phyloP scores from a whole-genome alignment of 352 stramenopile genomes.

The Blastocystis sp. region DNA sequence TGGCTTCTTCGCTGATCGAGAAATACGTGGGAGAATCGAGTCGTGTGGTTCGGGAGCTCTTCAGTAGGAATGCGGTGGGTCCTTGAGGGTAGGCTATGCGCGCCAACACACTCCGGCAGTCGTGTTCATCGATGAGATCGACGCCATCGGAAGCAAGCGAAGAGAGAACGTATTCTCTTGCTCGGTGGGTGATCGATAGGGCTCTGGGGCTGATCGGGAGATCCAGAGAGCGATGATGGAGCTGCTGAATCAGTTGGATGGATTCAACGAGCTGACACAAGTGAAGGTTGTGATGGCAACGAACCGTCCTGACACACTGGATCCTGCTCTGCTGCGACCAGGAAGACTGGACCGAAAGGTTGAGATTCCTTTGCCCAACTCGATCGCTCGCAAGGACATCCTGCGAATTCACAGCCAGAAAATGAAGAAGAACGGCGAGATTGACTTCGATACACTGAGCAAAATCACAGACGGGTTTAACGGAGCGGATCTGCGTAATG shows the following conservation, averaged over 20 bases:
- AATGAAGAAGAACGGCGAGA: conserved; percentile 97
- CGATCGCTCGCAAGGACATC: conserved; percentile 94
- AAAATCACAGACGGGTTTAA: conserved; percentile 99
- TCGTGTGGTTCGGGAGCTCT: conserved; percentile 99
- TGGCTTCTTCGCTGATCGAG: conserved; percentile 97
- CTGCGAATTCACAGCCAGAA: conserved; percentile 95
- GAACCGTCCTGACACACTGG: conserved; percentile 97
- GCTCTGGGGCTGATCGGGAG: conserved; percentile 87
- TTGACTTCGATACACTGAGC: conserved; percentile 97
- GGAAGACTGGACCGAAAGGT: conserved; percentile 98
- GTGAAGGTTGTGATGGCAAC: conserved; percentile 99
- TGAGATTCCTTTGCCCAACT: conserved; percentile 97
- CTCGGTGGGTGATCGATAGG: conserved; percentile 68
- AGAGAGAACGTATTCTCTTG: conserved; percentile 67
- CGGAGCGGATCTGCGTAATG: conserved; percentile 97
- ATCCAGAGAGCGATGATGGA: conserved; percentile 99
- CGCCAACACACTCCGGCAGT: conserved; percentile 95
- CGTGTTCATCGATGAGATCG: conserved; percentile 99
- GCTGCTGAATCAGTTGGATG: conserved; percentile 97
- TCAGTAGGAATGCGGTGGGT: conserved; percentile 66
- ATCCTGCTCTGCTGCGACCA: conserved; percentile 92
- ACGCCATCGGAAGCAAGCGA: conserved; percentile 93
- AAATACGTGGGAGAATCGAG: conserved; percentile 99
- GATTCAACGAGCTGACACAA: conserved; percentile 93
- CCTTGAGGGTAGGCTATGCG: conserved; percentile 77